Percentiles rank a stretch among this genome's conserved stretches.
Conservation (phyloP, 257 asterid genomes). For the Fraxinus quadrangulata region DNA sequence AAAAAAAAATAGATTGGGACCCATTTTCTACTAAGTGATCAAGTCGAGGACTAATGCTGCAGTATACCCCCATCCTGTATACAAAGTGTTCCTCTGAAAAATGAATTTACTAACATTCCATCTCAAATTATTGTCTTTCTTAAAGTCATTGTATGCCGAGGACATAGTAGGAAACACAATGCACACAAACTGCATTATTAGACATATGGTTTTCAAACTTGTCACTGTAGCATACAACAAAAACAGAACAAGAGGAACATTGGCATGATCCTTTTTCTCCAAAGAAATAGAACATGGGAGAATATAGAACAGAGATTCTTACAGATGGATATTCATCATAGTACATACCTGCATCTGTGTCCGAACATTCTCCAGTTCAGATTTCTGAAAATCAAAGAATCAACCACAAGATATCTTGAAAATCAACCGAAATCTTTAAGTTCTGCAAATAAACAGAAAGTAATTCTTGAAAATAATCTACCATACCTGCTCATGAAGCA, state of each 20-base stretch:
- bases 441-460: conserved; percentile 5
- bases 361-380: conserved; percentile 82
- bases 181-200: neutral
- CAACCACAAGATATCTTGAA: conserved; percentile 3
- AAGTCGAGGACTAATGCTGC: no score
- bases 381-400: conserved; percentile 58
- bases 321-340: neutral
- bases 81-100: neutral
- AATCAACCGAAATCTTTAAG: conserved; percentile 15
- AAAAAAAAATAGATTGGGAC: no score
- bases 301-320: neutral
- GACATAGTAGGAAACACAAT: neutral
- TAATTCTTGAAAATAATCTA: neutral
- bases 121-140: neutral
- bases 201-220: neutral
- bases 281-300: neutral
- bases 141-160: neutral
- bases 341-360: conserved; percentile 78
- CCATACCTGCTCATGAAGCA: conserved; percentile 74
- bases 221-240: neutral
- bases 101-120: neutral
- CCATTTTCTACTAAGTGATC: no score
- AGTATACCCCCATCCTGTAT: neutral
- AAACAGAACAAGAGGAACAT: neutral
- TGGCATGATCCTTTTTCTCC: neutral